Evolutionary conservation across 371 early-diverging fungal genomes (phyloP), one percentile per base, ranked within the genome.

Genomic region (Basidiobolus meristosporus): DNA sequence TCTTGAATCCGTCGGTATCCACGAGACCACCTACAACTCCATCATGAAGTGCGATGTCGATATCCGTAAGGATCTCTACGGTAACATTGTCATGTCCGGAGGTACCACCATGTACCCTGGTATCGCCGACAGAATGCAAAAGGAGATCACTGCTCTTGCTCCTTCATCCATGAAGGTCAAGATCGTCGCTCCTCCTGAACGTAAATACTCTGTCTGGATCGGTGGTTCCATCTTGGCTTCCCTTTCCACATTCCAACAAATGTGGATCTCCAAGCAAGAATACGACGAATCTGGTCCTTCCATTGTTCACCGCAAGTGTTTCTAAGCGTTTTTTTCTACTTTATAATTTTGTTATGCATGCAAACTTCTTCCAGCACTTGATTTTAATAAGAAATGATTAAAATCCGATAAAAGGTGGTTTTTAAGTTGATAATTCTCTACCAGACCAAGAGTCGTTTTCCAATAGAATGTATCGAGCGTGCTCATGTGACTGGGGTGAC

Each of bases 181-280:
- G 85, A 95, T 99, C 58, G 92, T 98, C 50, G 95, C 98, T 50
- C 99, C 99, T 39, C 98, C 99, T 42, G 99, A 99, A 69, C 85
- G 99, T 62, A 99, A 99, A 73, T 99, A 99, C 89, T 92, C 96
- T 56, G 99, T 98, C 64, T 99, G 99, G 99, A 98, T 99, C 61
- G 99, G 99, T 76, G 99, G 99, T 50, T 98, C 99, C 48, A 99
- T 99, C 51, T 72, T 99, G 48, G 98, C 99, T 42, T 97, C 98
- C 20, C 63, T 82, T 33, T 79, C 82, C 32, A 82, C 83, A 35
- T 83, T 83, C 80, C 83, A 83, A 53, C 68, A 73, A 47, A 76
- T 84, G 76, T 87, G 82, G 82, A 72, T 86, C 58, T 68, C 69
- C 35, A 75, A 81, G 68, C 71, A 73, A 68, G 98, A 97, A 68